Percentiles rank a stretch among this genome's conserved stretches.
Evolutionary conservation across 192 early-diverging fungal species (phyloP).

Genomic region (Podila verticillata): DNA sequence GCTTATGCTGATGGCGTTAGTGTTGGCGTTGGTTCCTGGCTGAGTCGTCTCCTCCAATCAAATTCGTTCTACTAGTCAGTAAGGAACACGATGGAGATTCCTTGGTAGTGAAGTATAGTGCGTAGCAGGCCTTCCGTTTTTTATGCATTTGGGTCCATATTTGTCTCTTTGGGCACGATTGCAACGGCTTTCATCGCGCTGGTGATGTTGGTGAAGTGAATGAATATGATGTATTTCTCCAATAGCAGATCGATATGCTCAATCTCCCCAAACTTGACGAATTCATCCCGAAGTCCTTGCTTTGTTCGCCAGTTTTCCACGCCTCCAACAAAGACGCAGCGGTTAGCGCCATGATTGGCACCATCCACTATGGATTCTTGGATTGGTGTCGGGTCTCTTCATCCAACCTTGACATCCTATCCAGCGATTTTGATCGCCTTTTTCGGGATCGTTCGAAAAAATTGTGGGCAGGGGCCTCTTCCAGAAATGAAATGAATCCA

Average conservation of each 20-base stretch:
- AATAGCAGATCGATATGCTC: conserved; percentile 71
- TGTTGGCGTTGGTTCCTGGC: not conserved
- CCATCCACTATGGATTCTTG: conserved; percentile 9
- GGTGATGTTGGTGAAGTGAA: conserved; percentile 74
- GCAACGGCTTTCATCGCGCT: conserved; percentile 77
- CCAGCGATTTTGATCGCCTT: not conserved
- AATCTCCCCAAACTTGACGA: conserved; percentile 73
- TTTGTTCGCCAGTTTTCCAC: conserved; percentile 66
- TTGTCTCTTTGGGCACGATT: conserved; percentile 61
- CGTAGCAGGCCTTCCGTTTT: conserved; percentile 83
- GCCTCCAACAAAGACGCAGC: conserved; percentile 81
- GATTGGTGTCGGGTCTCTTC: not conserved
- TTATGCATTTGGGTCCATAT: conserved; percentile 68
- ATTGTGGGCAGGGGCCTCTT: not conserved
- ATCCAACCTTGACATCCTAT: not conserved
- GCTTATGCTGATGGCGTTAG: not conserved
- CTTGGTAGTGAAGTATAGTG: conserved; percentile 18
- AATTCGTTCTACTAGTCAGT: not conserved
- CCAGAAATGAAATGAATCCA: not conserved
- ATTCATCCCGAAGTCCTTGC: conserved; percentile 61
- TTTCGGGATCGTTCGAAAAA: not conserved
- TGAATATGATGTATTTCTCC: conserved; percentile 81
- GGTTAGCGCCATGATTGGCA: conserved; percentile 59
- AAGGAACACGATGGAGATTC: conserved; percentile 21
- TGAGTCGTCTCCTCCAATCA: not conserved